These are phyloP conservation scores for Withania somnifera DNA, from an alignment of 305 asterid genomes.

Conservation along the genomic window DNA sequence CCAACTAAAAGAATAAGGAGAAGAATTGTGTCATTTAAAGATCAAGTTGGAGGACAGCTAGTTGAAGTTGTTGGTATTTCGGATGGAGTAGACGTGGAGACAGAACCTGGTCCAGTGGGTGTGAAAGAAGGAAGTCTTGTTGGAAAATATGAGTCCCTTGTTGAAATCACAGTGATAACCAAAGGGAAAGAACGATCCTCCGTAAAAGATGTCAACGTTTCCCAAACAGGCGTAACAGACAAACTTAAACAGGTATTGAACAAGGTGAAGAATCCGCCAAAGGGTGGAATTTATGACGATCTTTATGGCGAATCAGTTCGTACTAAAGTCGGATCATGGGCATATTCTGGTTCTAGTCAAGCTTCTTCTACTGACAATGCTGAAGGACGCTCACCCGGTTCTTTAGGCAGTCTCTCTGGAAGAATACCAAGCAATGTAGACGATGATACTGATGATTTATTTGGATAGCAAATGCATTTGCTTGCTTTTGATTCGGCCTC, in stretches of 20 bases:
- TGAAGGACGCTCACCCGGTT: slow-evolving; percentile 33
- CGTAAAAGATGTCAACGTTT: slow-evolving; percentile 27
- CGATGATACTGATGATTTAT: slow-evolving; percentile 57
- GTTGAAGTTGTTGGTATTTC: slow-evolving; percentile 80
- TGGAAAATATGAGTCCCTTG: slow-evolving; percentile 92
- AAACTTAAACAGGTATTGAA: slow-evolving; percentile 74
- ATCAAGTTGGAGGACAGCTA: slow-evolving; percentile 82
- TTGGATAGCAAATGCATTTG: slow-evolving; percentile 43
- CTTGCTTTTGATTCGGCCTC: neutral
- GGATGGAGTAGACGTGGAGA: slow-evolving; percentile 93
- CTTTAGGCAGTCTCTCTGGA: no score
- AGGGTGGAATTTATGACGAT: slow-evolving; percentile 80
- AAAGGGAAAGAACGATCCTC: slow-evolving; percentile 66
- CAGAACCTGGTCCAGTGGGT: slow-evolving; percentile 91
- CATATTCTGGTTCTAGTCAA: slow-evolving; percentile 30
- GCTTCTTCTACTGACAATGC: slow-evolving; percentile 24
- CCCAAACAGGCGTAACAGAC: slow-evolving; percentile 71
- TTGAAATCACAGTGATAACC: slow-evolving; percentile 74
- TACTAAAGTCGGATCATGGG: slow-evolving; percentile 84
- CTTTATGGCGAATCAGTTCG: slow-evolving; percentile 74
- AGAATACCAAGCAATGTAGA: slow-evolving; percentile 25
- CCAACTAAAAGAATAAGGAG: slow-evolving; percentile 68
- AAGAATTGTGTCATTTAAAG: slow-evolving; percentile 68
- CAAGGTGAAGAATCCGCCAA: slow-evolving; percentile 69
- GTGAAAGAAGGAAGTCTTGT: slow-evolving; percentile 99